Base-by-base conservation (phyloP, 108 stramenopile genomes). In the Pseudonitzschia multiseries region DNA sequence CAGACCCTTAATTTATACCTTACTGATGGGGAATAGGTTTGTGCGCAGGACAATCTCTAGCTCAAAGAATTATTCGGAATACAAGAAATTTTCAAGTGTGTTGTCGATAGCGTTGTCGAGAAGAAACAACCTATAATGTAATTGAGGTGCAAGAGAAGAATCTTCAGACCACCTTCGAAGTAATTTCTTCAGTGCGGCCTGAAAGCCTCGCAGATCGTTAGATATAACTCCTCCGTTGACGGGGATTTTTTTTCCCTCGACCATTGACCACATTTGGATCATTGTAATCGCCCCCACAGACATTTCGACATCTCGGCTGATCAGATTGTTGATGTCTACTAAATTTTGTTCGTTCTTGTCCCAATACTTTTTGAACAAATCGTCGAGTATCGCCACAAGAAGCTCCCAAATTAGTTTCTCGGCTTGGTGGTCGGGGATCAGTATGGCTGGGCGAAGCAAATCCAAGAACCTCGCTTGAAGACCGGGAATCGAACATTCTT, bases 401-500 rank as follows among this genome's bases (percentile, higher is more conserved):
- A 62, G 61, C 32, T 62, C 24, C 54, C 64, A 21, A 78, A 53
- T 36, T 66, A 82, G 28, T 66, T 33, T 41, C 17, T 62, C 33
- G 33, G 32, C 32, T 62, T 62, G 32, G 12, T 4, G 5, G n/a
- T 33, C 32, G 12, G 61, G 40, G 36, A 40, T 40, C 29, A 69
- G 42, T 26, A 77, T 57, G 26, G 78, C 14, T 13, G 75, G 78
- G 21, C 78, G 65, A 42, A 83, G 67, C 27, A 79, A 59, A 57
- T 83, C 82, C 61, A 83, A 29, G 50, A 83, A 76, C 26, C 70
- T 79, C 0, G 82, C 73, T 59, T 75, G 62, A 40, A 83, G 48
- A 22, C 78, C 75, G 17, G 70, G 71, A 69, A 74, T 54, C 8
- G 78, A 71, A 66, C 74, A 76, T 53, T 79, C 65, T 14, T 72